phyloP scores from a whole-genome alignment of 2,329 filamentous ascomycete species.

The Xylaria sp. region DNA sequence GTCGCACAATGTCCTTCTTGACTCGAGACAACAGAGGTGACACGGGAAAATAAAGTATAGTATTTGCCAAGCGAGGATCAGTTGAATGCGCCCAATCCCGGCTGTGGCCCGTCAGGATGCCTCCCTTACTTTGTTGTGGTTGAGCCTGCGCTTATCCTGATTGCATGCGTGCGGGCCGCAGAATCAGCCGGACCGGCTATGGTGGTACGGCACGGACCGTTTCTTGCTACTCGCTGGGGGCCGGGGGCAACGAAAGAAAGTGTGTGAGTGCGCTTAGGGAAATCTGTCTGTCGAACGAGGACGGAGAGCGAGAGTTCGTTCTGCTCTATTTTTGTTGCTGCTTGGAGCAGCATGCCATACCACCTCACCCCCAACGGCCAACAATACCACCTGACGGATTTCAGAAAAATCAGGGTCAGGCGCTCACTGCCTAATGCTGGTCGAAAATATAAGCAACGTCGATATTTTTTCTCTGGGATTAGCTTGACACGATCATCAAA shows the following conservation, averaged over 20 bases:
- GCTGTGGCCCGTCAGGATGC: neutral
- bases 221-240: neutral
- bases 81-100: neutral
- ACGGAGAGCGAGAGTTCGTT: constrained; percentile 4
- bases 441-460: constrained; percentile 22
- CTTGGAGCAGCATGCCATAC: constrained; percentile 20
- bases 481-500: constrained; percentile 6
- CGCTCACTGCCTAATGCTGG: constrained; percentile 23
- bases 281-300: constrained; percentile 3
- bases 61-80: constrained; percentile 3
- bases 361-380: constrained; percentile 24
- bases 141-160: constrained; percentile 22
- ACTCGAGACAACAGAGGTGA: neutral
- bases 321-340: neutral
- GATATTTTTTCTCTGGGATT: neutral
- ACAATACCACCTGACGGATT: constrained; percentile 16
- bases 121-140: constrained; percentile 5
- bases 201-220: constrained; percentile 29
- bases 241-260: constrained; percentile 1
- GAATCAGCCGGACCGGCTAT: constrained; percentile 33
- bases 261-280: neutral
- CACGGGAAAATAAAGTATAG: neutral
- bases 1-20: neutral
- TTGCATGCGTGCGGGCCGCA: constrained; percentile 21
- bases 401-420: constrained; percentile 15